Conservation (phyloP, 257 asterid genomes). For the Nicotiana sylvestris region DNA sequence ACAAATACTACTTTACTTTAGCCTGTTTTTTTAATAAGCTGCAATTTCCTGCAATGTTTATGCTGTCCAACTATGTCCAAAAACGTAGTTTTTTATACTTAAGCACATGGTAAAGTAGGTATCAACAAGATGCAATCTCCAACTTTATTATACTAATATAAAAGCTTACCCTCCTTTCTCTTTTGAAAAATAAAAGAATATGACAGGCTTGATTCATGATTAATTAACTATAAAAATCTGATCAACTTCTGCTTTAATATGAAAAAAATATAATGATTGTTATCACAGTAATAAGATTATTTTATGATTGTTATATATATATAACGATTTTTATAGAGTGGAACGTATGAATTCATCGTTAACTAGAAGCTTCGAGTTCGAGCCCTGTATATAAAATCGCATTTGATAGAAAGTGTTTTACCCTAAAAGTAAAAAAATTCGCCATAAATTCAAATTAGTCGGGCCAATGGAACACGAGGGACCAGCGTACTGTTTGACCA, state of each 20-base stretch:
- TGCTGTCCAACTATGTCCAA: background rate
- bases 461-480: too few species aligned
- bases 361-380: too few species aligned
- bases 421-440: too few species aligned
- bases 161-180: background rate
- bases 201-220: background rate
- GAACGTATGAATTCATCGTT: too few species aligned
- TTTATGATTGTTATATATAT: too few species aligned
- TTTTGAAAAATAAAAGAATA: background rate
- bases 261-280: background rate
- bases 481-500: too few species aligned
- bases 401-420: too few species aligned
- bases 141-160: background rate
- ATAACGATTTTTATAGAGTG: too few species aligned
- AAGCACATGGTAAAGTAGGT: background rate
- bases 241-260: background rate
- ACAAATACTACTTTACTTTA: background rate
- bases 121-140: background rate
- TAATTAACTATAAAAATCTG: background rate
- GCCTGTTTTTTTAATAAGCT: background rate
- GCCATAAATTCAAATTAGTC: too few species aligned
- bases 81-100: background rate
- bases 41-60: background rate
- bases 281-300: background rate
- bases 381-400: too few species aligned